phyloP scores from a whole-genome alignment of 2,329 filamentous ascomycete species.

The Basipetospora chlamydospora region DNA sequence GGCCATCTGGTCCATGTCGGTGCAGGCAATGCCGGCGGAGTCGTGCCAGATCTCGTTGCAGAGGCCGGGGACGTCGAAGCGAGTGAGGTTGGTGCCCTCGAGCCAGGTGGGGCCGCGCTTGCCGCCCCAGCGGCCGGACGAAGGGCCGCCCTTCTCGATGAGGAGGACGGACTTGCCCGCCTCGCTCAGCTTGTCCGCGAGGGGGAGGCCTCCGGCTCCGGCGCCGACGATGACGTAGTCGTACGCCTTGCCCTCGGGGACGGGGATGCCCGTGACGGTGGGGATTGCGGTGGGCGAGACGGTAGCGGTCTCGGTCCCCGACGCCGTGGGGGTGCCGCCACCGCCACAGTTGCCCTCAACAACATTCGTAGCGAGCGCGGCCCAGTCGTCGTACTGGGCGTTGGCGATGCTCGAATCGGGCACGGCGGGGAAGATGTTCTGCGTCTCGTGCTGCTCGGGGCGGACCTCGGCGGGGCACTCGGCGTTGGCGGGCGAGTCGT shows the following conservation, averaged over 20 bases:
- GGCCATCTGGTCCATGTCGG: constrained; percentile 55
- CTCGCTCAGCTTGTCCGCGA: constrained; percentile 49
- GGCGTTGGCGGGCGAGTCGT: constrained; percentile 24
- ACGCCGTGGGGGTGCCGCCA: constrained; percentile 7
- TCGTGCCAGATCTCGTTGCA: constrained; percentile 56
- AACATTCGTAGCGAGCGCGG: constrained; percentile 26
- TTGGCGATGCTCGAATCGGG: constrained; percentile 21
- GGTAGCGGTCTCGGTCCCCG: constrained; percentile 6
- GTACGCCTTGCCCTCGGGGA: constrained; percentile 23
- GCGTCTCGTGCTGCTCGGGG: constrained; percentile 40
- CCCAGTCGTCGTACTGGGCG: constrained; percentile 27
- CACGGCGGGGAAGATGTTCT: constrained; percentile 31
- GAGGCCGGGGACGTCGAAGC: constrained; percentile 56
- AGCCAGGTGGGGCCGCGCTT: constrained; percentile 47
- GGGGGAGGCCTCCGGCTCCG: constrained; percentile 45
- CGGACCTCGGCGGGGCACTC: constrained; percentile 26
- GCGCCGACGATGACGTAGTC: constrained; percentile 51
- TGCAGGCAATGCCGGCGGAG: constrained; percentile 48
- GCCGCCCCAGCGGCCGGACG: constrained; percentile 48
- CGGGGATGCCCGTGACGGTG: constrained; percentile 18
- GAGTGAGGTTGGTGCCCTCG: constrained; percentile 46
- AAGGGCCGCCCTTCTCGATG: constrained; percentile 44
- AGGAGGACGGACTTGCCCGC: constrained; percentile 50
- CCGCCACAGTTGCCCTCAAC: constrained; percentile 20
- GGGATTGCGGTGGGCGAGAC: constrained; percentile 13